Base-by-base conservation (phyloP, 2,329 filamentous ascomycete genomes). In the Colletotrichum noveboracense region DNA sequence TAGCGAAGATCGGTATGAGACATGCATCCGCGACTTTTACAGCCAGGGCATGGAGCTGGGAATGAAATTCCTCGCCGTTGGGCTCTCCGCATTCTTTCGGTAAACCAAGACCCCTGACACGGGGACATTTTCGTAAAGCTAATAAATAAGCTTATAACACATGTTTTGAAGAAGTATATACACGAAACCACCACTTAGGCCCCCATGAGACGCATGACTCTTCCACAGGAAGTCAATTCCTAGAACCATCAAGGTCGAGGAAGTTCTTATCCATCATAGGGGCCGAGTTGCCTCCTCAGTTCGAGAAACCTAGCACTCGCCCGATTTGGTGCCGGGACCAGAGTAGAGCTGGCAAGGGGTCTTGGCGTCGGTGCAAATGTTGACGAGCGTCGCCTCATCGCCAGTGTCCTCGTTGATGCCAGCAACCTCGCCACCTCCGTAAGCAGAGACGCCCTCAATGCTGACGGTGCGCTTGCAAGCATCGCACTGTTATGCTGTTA, bases 331-430 rank as follows among this genome's bases (percentile, higher is more conserved):
- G 74, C 85, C 84, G 12, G 84, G 81, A 1, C 80, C 80, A n/a
- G 77, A 71, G 74, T 81, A 81, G 24, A 80, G 76, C 58, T 78
- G 75, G 62, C 80, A 81, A n/a, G 71, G 62, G 21, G 73, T 77
- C 72, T 78, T 78, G 61, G 79, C 58, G n/a, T 81, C 79, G n/a
- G 80, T 66, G 77, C 80, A 81, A 62, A 81, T 62, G 77, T 80
- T 78, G 65, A 77, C 78, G 55, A 78, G 79, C 30, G 79, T 79
- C 30, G 79, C 80, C 21, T 81, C 81, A 71, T 84, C 83, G 14
- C 83, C 84, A 67, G 83, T 83, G 82, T 86, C 86, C 67, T 82
- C 78, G 81, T 86, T 86, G 77, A 86, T 87, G 14, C 86, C 86
- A 10, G 82, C 84, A 26, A 88, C 81, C 52, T 85, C 81, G 26